These are phyloP conservation scores for Isabelozyma gotoi DNA, from an alignment of 805 yeast species.

Conservation along the genomic window DNA sequence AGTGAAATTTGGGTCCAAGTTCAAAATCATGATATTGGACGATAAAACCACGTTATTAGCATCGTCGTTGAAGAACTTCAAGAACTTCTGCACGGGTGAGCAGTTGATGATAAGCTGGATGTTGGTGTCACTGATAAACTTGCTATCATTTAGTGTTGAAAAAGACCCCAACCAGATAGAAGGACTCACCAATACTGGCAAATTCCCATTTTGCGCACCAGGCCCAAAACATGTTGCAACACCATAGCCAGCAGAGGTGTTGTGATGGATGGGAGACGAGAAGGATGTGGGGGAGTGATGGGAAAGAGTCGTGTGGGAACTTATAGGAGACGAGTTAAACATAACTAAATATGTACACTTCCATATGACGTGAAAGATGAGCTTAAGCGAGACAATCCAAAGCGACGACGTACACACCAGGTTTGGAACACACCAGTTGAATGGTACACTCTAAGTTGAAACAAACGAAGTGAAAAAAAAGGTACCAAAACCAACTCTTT, in stretches of 20 bases:
- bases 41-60: slow-evolving; percentile 20
- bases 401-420: neutral
- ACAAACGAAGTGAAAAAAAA: neutral
- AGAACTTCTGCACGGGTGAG: slow-evolving; percentile 29
- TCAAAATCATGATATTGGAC: slow-evolving; percentile 36
- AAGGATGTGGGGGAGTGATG: neutral
- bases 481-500: neutral
- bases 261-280: neutral
- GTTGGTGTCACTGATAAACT: slow-evolving; percentile 19
- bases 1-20: slow-evolving; percentile 35
- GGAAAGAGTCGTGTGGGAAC: neutral
- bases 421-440: neutral
- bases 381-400: neutral
- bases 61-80: slow-evolving; percentile 20
- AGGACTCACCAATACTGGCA: slow-evolving; percentile 21
- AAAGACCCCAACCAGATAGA: slow-evolving; percentile 28
- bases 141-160: slow-evolving; percentile 7
- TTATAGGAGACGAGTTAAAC: neutral
- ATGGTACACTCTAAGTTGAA: neutral
- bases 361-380: neutral
- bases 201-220: too few species aligned
- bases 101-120: slow-evolving; percentile 42
- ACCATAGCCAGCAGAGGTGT: neutral
- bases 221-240: too few species aligned
- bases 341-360: neutral